These are phyloP conservation scores for Nyctanthes arbortristis DNA, from an alignment of 257 asterid genomes.

Conservation along the genomic window DNA sequence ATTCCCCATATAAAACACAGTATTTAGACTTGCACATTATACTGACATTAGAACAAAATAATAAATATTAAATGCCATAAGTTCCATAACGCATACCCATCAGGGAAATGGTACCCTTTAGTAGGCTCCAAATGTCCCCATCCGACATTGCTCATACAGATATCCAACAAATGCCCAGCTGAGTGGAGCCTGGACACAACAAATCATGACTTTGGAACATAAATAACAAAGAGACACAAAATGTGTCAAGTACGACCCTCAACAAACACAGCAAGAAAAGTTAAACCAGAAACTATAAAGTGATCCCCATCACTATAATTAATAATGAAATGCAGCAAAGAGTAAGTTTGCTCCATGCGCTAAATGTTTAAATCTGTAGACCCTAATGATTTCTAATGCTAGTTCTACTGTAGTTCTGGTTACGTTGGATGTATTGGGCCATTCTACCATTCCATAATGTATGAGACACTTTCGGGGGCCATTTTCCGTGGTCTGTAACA, in stretches of 20 bases:
- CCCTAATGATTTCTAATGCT: not conserved
- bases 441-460: not conserved
- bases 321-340: not conserved
- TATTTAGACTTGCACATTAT: not conserved
- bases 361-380: not conserved
- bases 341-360: not conserved
- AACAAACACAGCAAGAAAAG: not conserved
- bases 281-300: not conserved
- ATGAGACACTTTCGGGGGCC: not conserved
- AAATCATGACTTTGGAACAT: not conserved
- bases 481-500: too few species aligned
- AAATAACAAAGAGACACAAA: slow-evolving; percentile 8
- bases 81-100: slow-evolving; percentile 50
- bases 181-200: slow-evolving; percentile 63
- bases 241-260: not conserved
- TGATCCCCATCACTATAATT: not conserved
- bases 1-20: not conserved
- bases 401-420: not conserved
- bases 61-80: not conserved
- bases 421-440: not conserved
- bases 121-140: slow-evolving; percentile 72
- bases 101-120: slow-evolving; percentile 78
- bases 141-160: slow-evolving; percentile 68
- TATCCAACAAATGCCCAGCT: slow-evolving; percentile 84
- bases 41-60: not conserved